Evolutionary conservation across 1,284 basidiomycete genomes (phyloP).

Genomic region (Cerioporus squamosus): DNA sequence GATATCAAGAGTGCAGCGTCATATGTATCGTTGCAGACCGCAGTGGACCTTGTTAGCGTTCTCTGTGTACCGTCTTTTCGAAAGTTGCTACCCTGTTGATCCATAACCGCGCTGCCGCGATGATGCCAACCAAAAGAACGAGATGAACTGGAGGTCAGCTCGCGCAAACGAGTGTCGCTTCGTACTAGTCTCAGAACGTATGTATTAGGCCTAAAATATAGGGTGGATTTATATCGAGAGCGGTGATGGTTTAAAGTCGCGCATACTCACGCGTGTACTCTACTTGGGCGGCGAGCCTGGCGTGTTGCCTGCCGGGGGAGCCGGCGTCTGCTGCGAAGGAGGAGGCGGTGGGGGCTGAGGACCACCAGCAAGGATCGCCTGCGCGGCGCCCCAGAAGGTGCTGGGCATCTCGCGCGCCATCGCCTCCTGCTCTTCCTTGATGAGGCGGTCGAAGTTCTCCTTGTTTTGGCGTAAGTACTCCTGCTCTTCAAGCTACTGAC

Average conservation of each 20-base stretch:
- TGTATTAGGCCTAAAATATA: not conserved
- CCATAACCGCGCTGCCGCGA: too few species aligned
- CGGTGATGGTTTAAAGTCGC: too few species aligned
- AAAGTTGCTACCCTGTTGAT: too few species aligned
- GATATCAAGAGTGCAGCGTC: too few species aligned
- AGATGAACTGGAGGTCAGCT: too few species aligned
- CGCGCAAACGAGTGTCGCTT: not conserved
- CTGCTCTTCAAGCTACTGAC: slow-evolving; percentile 85
- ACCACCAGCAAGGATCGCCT: slow-evolving; percentile 20
- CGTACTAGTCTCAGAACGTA: not conserved
- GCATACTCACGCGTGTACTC: not conserved
- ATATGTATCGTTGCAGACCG: too few species aligned
- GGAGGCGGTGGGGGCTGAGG: slow-evolving; percentile 17
- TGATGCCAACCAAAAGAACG: too few species aligned
- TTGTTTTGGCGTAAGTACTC: slow-evolving; percentile 86
- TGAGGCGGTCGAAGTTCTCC: slow-evolving; percentile 76
- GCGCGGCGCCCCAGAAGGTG: slow-evolving; percentile 35
- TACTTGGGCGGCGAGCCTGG: not conserved
- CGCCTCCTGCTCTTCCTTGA: slow-evolving; percentile 84
- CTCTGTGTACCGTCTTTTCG: too few species aligned
- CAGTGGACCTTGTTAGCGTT: too few species aligned
- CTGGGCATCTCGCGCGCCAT: slow-evolving; percentile 66
- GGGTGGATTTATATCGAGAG: not conserved
- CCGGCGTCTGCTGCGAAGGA: not conserved
- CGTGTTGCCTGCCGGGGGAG: too few species aligned